Evolutionary conservation across 176 grass and related monocot species (phyloP), one percentile per base, ranked within the genome.

Genomic region (Pharus latifolius): DNA sequence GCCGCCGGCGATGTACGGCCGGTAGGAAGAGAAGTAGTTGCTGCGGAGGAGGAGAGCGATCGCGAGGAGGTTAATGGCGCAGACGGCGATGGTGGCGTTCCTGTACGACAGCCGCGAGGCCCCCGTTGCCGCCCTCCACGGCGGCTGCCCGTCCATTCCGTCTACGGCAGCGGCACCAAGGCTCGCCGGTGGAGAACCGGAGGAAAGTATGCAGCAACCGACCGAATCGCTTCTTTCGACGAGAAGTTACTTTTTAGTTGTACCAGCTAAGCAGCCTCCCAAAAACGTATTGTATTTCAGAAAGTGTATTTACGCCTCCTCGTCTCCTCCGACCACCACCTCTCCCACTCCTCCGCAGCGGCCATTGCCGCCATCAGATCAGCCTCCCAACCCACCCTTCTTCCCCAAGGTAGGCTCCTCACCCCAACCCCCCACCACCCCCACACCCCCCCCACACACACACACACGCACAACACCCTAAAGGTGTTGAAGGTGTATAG

Each of bases 41-140:
- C 58, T 75, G 50, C 86, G 28, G n/a, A n/a, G n/a, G 46, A 91
- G 83, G 46, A 86, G 53, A 1, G 80, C 69, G 0, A 49, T 47
- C 7, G 71, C 79, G n/a, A 91, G 45, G 37, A 83, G 70, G 43
- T 91, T 91, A 38, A 91, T 61, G 71, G 76, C 72, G 79, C 88
- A 91, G 23, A 83, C 52, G 0, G 55, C 64, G 12, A 91, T 60
- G 53, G 88, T 77, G 25, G 79, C 83, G 51, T 83, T 83, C 79
- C 52, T 86, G 71, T 86, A 91, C 1, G 79, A 91, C 0, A 91
- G 13, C 83, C 63, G 80, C 2, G 75, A 79, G 0, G 44, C 19
- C 27, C 2, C 7, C 15, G 60, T 6, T 6, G 66, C 80, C 53
- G 56, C 52, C 63, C 77, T 80, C 80, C 83, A 87, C 20, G 12